Base-by-base conservation (phyloP, 441 rosid genomes). In the Erysimum cheiri region DNA sequence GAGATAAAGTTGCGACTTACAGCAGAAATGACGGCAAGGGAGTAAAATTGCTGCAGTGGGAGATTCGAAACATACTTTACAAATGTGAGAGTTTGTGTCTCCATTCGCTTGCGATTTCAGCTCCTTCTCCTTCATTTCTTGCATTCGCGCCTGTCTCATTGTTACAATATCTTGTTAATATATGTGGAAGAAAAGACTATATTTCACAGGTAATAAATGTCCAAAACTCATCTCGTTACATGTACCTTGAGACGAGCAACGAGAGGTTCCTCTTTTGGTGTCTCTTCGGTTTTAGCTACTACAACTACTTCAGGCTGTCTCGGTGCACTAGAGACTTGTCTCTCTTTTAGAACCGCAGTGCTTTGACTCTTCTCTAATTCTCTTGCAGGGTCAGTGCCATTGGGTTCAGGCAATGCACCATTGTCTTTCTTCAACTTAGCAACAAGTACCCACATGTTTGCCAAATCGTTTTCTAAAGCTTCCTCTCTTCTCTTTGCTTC, bases 381-480 rank as follows among this genome's bases (percentile, higher is more conserved):
- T 44, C 32, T 52, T 60, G 68, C 68, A 66, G 71, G 59, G 53
- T 49, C 66, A 24, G 46, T 57, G 75, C 80, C 66, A 60, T 60
- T 60, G 24, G 50, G 2, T 60, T 40, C 64, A 60, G 64, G 50
- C 50, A 60, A 40, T 41, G 87, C 88, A 44, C 87, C 91, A 40
- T 85, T 90, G 0, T 84, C 95, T 79, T 88, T 96, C 92, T 96
- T 96, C 72, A 96, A 80, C 84, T 88, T 91, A 43, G 99, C 98
- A 76, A 96, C 99, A 80, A 96, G 97, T 59, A 96, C 96, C 98
- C 99, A 93, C 99, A 96, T 96, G 78, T 91, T 93, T 47, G 99
- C 97, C 64, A 93, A 78, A 82, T 96, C 99, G 76, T 91, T 96
- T 84, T 96, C 99, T 44, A 93, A 71, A 72, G 96, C 86, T 78